Conservation (phyloP, 2,329 filamentous ascomycete genomes). For the Trichoderma guizhouense region DNA sequence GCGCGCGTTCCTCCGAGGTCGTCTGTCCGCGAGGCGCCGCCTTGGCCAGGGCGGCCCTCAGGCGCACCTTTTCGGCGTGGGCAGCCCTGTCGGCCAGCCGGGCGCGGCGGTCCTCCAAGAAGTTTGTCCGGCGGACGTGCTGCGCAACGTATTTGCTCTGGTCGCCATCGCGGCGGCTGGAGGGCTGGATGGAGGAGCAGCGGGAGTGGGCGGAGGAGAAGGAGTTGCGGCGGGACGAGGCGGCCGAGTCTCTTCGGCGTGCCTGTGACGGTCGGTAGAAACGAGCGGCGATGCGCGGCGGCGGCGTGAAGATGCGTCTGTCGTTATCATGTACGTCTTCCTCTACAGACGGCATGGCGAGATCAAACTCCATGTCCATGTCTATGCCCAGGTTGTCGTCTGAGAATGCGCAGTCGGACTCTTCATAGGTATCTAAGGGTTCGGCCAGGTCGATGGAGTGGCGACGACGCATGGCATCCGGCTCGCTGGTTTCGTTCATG, state of each 20-base stretch:
- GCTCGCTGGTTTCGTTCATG: slow-evolving; percentile 3
- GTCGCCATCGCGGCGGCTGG: slow-evolving; percentile 44
- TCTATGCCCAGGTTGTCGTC: slow-evolving; percentile 24
- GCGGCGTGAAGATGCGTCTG: slow-evolving; percentile 54
- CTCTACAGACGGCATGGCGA: slow-evolving; percentile 38
- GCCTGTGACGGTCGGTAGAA: slow-evolving; percentile 67
- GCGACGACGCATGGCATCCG: slow-evolving; percentile 41
- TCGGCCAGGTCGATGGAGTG: slow-evolving; percentile 41
- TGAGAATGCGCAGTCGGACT: slow-evolving; percentile 28
- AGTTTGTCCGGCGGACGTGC: slow-evolving; percentile 74
- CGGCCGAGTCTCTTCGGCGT: slow-evolving; percentile 70
- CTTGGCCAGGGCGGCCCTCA: slow-evolving; percentile 71
- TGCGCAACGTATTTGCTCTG: slow-evolving; percentile 77
- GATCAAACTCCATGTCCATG: slow-evolving; percentile 34
- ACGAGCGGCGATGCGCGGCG: slow-evolving; percentile 72
- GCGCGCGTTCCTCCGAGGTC: slow-evolving; percentile 69
- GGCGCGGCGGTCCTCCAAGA: slow-evolving; percentile 76
- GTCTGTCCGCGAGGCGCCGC: slow-evolving; percentile 61
- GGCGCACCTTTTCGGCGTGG: slow-evolving; percentile 77
- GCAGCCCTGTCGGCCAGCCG: slow-evolving; percentile 75
- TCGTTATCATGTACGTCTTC: slow-evolving; percentile 37
- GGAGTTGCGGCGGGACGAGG: slow-evolving; percentile 76
- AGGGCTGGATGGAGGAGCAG: slow-evolving; percentile 57
- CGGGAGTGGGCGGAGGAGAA: slow-evolving; percentile 73
- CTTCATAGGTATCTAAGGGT: slow-evolving; percentile 40